A percentile compares a stretch with the other conserved stretches of the same genome.
These are phyloP conservation scores for Rosa lucieae DNA, from an alignment of 306 rosid species.

Conservation along the genomic window DNA sequence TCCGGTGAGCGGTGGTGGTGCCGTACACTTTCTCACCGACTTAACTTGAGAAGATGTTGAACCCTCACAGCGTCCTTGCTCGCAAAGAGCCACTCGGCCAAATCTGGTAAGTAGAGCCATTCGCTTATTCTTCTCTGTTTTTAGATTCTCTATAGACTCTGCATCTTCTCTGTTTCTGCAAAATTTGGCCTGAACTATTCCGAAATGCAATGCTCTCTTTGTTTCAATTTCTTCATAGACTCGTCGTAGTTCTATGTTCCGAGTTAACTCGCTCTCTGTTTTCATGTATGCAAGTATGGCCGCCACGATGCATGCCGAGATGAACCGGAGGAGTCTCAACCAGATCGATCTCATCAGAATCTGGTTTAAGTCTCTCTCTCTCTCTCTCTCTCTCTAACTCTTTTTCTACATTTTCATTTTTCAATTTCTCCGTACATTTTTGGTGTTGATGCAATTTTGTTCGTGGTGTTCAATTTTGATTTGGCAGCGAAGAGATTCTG, in stretches of 20 bases:
- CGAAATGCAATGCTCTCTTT: neutral
- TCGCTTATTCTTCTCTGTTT: neutral
- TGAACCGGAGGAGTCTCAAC: slow-evolving; percentile 66
- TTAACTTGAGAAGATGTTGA: slow-evolving; percentile 47
- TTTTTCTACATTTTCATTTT: no score
- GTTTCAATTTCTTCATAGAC: neutral
- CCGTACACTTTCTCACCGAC: neutral
- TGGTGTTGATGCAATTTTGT: no score
- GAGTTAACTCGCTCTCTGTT: neutral
- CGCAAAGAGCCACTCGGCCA: slow-evolving; percentile 86
- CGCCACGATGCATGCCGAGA: slow-evolving; percentile 58
- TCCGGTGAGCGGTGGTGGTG: neutral
- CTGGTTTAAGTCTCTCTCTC: slow-evolving; percentile 41
- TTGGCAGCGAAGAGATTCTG: no score
- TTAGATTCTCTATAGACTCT: neutral
- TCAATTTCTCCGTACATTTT: no score
- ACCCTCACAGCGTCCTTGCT: slow-evolving; percentile 85
- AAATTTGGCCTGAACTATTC: neutral
- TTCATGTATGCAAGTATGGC: slow-evolving; percentile 41
- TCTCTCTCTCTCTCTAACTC: no score
- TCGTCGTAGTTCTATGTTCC: no score
- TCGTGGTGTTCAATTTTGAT: no score
- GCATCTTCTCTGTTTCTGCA: neutral
- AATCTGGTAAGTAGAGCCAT: slow-evolving; percentile 53
- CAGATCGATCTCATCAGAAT: slow-evolving; percentile 69